Conservation (phyloP, 2,329 filamentous ascomycete species). For the Exophiala calicioides region DNA sequence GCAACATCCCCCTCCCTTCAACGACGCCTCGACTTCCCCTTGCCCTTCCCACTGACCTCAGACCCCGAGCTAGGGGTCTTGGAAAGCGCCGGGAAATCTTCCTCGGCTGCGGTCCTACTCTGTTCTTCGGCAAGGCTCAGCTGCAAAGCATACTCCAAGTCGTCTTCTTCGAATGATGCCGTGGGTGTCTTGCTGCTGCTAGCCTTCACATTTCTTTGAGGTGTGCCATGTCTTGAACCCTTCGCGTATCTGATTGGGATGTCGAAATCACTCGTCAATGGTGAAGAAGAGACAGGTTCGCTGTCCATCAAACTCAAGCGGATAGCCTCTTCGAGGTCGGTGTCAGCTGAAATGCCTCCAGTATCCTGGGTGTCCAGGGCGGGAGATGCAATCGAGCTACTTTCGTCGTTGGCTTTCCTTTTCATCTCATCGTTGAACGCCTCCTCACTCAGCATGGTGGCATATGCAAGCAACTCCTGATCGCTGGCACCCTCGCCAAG, state of each 20-base stretch:
- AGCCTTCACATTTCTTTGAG: slow-evolving; percentile 26
- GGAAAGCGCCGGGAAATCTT: slow-evolving; percentile 36
- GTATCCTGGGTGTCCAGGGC: slow-evolving; percentile 34
- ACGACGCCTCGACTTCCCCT: slow-evolving; percentile 20
- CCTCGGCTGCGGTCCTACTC: slow-evolving; percentile 42
- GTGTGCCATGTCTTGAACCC: slow-evolving; percentile 29
- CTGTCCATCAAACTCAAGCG: slow-evolving; percentile 51
- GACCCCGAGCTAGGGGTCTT: slow-evolving; percentile 23
- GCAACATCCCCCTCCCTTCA: slow-evolving; percentile 4
- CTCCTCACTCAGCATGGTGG: slow-evolving; percentile 63
- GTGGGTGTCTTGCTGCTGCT: slow-evolving; percentile 40
- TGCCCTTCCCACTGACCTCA: slow-evolving; percentile 28
- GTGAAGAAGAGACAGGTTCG: slow-evolving; percentile 28
- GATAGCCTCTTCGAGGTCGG: slow-evolving; percentile 64
- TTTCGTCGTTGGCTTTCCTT: slow-evolving; percentile 43
- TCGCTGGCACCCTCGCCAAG: slow-evolving; percentile 58
- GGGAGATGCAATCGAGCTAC: slow-evolving; percentile 35
- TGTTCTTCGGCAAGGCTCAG: slow-evolving; percentile 63
- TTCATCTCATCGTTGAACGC: slow-evolving; percentile 53
- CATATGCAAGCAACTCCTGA: slow-evolving; percentile 65
- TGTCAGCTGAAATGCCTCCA: slow-evolving; percentile 49
- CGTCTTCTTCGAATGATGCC: slow-evolving; percentile 51
- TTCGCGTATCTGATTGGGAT: slow-evolving; percentile 42
- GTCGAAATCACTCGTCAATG: slow-evolving; percentile 25
- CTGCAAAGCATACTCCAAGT: slow-evolving; percentile 63